These are phyloP conservation scores for Malassezia dermatis DNA, from an alignment of 1,284 basidiomycete genomes.

Conservation along the genomic window DNA sequence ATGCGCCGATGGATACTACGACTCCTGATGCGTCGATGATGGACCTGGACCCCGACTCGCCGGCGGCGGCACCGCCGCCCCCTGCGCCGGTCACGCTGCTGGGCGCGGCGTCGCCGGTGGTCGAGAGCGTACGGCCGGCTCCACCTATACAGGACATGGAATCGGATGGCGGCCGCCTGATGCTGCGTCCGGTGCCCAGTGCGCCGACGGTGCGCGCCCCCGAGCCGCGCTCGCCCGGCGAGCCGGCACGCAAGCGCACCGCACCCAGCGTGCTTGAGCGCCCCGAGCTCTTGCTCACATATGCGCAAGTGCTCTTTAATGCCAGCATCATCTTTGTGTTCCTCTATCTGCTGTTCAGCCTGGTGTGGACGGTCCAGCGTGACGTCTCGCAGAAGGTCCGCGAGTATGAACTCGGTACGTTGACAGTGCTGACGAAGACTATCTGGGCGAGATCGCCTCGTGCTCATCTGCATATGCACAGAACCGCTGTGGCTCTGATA, in stretches of 20 bases:
- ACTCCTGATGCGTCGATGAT: slow-evolving; percentile 15
- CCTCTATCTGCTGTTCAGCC: slow-evolving; percentile 71
- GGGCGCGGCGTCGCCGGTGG: background rate
- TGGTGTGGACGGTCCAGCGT: slow-evolving; percentile 75
- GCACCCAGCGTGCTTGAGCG: slow-evolving; percentile 21
- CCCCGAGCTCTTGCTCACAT: slow-evolving; percentile 31
- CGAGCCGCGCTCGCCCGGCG: background rate
- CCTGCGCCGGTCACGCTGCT: background rate
- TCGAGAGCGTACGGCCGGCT: background rate
- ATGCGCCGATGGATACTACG: background rate
- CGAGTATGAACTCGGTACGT: slow-evolving; percentile 74
- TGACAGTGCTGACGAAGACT: slow-evolving; percentile 19
- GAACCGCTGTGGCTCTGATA: slow-evolving; percentile 36
- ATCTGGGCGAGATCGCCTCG: slow-evolving; percentile 32
- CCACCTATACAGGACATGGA: background rate
- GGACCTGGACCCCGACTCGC: slow-evolving; percentile 18
- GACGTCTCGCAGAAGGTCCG: slow-evolving; percentile 81
- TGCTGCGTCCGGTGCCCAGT: background rate
- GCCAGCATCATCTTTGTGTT: slow-evolving; percentile 71
- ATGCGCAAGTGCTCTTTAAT: slow-evolving; percentile 84
- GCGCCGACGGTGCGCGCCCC: background rate
- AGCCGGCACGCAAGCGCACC: background rate
- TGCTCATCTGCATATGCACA: slow-evolving; percentile 27
- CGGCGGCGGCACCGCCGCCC: background rate
- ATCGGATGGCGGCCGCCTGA: background rate